Evolutionary conservation across 805 yeast genomes (phyloP).

Genomic region (Ogataea pignaliae): DNA sequence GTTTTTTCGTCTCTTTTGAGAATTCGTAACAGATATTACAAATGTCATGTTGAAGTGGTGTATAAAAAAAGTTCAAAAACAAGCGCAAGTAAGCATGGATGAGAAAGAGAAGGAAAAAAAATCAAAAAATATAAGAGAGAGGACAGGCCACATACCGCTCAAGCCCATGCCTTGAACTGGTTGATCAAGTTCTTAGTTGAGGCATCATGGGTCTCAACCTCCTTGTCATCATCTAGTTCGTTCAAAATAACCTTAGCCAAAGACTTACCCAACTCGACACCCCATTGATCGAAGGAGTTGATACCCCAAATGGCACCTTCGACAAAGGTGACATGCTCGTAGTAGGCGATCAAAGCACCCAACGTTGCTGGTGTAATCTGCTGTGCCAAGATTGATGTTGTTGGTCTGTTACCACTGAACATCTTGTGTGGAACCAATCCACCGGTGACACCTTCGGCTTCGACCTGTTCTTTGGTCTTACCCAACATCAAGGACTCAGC

Average conservation of each 20-base stretch:
- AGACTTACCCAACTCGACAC: slow-evolving; percentile 98
- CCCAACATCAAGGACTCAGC: slow-evolving; percentile 98
- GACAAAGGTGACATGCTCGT: slow-evolving; percentile 94
- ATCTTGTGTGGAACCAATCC: slow-evolving; percentile 90
- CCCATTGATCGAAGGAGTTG: slow-evolving; percentile 99
- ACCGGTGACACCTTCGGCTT: slow-evolving; percentile 80
- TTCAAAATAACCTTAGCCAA: slow-evolving; percentile 93
- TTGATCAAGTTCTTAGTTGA: slow-evolving; percentile 92
- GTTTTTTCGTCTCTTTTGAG: too few species aligned
- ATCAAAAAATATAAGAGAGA: not conserved
- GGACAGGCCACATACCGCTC: not conserved
- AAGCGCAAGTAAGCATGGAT: not conserved
- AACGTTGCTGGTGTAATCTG: slow-evolving; percentile 94
- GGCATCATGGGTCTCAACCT: slow-evolving; percentile 72
- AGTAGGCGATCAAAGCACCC: slow-evolving; percentile 96
- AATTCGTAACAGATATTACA: not conserved
- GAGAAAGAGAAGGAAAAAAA: not conserved
- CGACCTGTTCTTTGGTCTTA: slow-evolving; percentile 77
- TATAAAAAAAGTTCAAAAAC: not conserved
- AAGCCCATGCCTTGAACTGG: slow-evolving; percentile 86
- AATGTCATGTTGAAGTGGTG: not conserved
- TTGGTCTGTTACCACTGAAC: slow-evolving; percentile 98
- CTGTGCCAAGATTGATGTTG: slow-evolving; percentile 94
- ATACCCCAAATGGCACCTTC: slow-evolving; percentile 99
- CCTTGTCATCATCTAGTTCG: slow-evolving; percentile 65